These are phyloP conservation scores for Eucalyptus decipiens DNA, from an alignment of 345 rosid genomes.

Conservation along the genomic window DNA sequence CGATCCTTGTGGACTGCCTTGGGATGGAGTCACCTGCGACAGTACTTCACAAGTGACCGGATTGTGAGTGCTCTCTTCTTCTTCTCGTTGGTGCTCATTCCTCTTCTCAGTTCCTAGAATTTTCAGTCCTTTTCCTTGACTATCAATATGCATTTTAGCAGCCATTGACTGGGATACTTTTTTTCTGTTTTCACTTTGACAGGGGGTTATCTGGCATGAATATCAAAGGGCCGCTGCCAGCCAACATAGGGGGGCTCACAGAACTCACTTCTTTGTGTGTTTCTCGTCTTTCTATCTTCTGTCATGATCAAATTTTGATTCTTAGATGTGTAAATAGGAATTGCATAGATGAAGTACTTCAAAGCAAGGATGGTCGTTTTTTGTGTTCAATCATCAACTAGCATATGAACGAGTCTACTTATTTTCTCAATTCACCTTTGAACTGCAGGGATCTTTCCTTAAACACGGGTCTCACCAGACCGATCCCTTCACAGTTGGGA, in stretches of 20 bases:
- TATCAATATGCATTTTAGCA: background rate
- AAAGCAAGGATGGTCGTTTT: background rate
- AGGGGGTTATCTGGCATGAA: constrained; percentile 84
- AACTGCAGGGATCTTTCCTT: constrained; percentile 75
- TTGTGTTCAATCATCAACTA: background rate
- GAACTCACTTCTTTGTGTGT: constrained; percentile 81
- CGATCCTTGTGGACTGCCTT: constrained; percentile 77
- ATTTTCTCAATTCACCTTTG: background rate
- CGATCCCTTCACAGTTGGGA: constrained; percentile 65
- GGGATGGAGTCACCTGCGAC: constrained; percentile 91
- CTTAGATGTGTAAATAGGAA: background rate
- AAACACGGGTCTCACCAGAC: constrained; percentile 60
- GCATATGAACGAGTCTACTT: background rate
- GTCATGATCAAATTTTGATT: background rate
- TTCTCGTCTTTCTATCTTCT: background rate
- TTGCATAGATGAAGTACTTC: background rate
- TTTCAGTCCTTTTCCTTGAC: background rate
- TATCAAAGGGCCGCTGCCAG: constrained; percentile 62
- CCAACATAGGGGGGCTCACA: constrained; percentile 68
- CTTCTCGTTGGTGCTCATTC: background rate
- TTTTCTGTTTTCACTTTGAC: background rate
- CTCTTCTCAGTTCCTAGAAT: background rate
- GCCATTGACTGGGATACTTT: background rate
- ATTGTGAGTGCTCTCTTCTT: constrained; percentile 30
- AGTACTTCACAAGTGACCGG: constrained; percentile 51